Evolutionary conservation across 2,329 filamentous ascomycete species (phyloP).

Genomic region (Aspergillus niger): DNA sequence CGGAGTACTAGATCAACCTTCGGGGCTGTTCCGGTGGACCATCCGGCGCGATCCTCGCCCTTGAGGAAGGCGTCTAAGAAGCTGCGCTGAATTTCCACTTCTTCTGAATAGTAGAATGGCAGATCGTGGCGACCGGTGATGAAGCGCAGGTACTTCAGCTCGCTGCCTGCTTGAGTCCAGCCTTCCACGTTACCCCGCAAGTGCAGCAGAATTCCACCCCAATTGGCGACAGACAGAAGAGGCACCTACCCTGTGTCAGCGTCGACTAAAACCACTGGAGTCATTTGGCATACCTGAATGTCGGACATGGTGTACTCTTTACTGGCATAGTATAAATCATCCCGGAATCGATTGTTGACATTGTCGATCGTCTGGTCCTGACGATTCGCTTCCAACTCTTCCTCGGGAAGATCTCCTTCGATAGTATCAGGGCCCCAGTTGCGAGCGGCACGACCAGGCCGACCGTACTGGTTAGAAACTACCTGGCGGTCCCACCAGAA

Average conservation of each 20-base stretch:
- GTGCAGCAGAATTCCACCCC: constrained; percentile 70
- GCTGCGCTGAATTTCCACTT: constrained; percentile 66
- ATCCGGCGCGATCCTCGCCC: constrained; percentile 58
- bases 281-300: constrained; percentile 56
- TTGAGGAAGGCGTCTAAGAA: constrained; percentile 74
- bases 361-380: constrained; percentile 50
- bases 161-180: constrained; percentile 63
- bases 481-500: constrained; percentile 71
- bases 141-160: constrained; percentile 69
- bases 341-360: constrained; percentile 57
- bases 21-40: constrained; percentile 55
- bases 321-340: constrained; percentile 65
- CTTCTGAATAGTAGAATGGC: constrained; percentile 70
- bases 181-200: constrained; percentile 70
- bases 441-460: constrained; percentile 49
- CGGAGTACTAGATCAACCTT: constrained; percentile 64
- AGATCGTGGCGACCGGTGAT: constrained; percentile 71
- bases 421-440: constrained; percentile 56
- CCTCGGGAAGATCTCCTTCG: constrained; percentile 41
- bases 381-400: constrained; percentile 41
- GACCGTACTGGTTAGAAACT: constrained; percentile 68
- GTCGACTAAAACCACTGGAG: too few species aligned
- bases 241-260: constrained; percentile 40
- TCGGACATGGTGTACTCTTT: constrained; percentile 67
- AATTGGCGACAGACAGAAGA: constrained; percentile 67